Base-by-base conservation (phyloP, 2,329 filamentous ascomycete genomes). In the Talaromyces sp. region DNA sequence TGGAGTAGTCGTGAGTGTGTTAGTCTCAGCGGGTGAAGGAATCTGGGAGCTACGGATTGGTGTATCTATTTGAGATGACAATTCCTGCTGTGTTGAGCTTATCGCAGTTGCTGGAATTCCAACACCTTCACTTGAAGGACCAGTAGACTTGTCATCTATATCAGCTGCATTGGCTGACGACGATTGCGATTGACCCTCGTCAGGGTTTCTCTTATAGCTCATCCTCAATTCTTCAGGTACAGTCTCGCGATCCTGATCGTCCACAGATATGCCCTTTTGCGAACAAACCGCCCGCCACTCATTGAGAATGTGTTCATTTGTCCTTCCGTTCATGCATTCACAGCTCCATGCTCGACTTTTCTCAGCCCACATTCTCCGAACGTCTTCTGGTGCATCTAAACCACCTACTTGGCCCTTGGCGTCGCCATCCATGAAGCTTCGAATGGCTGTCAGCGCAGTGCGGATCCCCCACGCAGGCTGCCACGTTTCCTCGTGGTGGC, bases 401-500 rank as follows among this genome's bases (percentile, higher is more conserved):
- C 95, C 95, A 12, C 95, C 95, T 1, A 99, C 81, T 79, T 98
- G 95, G 0, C 95, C 95, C 69, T 85, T 86, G 8, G 90, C 87
- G 68, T 93, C 91, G 2, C 89, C 93, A 74, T 96, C 92, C 92
- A 99, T 98, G 76, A 97, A 97, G 69, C 86, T 89, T 61, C 95
- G 81, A 56, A 98, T 86, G 5, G 86, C 87, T 4, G 86, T 81
- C 62, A 99, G 79, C 16, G 95, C 93, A 3, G 95, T 98, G 64
- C 95, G 84, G 9, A 99, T 89, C 0, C 95, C 95, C 95, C 95
- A 99, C 0, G 95, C 95, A 0, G 95, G 95, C 82, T 97, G 93
- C 95, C 95, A 99, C 16, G 91, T 96, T 80, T 98, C 95, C 76
- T 98, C 95, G 78, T 99, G 95, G 77, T 97, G 93, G 1, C 93